phyloP scores from a whole-genome alignment of 345 rosid genomes.

The Brassica rapa region DNA sequence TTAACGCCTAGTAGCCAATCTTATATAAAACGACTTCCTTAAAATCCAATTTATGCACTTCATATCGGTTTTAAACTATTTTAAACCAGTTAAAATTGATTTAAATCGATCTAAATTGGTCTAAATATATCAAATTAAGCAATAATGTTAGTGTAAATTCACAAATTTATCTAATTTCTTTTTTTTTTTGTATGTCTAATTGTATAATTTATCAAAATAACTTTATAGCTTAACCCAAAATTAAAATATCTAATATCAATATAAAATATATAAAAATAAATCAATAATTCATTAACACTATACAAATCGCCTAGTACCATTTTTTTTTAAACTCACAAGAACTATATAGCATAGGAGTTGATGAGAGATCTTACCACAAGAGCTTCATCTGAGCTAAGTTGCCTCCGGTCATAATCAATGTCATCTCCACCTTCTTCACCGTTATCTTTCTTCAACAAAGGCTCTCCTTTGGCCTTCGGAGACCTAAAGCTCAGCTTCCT shows the following conservation, averaged over 20 bases:
- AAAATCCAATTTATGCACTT: background rate
- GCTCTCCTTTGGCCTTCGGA: constrained; percentile 56
- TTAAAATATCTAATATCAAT: background rate
- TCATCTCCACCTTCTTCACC: constrained; percentile 70
- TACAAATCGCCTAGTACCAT: background rate
- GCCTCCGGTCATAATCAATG: constrained; percentile 62
- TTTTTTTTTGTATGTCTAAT: background rate
- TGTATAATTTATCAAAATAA: background rate
- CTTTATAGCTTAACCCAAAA: background rate
- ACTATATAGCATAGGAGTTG: background rate
- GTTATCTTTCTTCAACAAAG: constrained; percentile 51
- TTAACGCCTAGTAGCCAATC: too few relatives aligned
- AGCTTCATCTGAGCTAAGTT: constrained; percentile 67
- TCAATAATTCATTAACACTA: too few relatives aligned
- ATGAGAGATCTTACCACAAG: constrained; percentile 34
- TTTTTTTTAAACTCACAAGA: background rate
- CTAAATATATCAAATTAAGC: background rate
- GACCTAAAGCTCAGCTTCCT: constrained; percentile 53
- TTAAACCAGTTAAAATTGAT: background rate
- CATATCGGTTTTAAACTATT: background rate
- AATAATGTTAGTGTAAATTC: background rate
- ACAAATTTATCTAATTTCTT: background rate
- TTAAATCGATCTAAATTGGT: background rate
- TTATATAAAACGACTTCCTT: background rate
- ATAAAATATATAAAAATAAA: background rate